Base-by-base conservation (phyloP, 805 yeast genomes). In the Saturnispora besseyi region DNA sequence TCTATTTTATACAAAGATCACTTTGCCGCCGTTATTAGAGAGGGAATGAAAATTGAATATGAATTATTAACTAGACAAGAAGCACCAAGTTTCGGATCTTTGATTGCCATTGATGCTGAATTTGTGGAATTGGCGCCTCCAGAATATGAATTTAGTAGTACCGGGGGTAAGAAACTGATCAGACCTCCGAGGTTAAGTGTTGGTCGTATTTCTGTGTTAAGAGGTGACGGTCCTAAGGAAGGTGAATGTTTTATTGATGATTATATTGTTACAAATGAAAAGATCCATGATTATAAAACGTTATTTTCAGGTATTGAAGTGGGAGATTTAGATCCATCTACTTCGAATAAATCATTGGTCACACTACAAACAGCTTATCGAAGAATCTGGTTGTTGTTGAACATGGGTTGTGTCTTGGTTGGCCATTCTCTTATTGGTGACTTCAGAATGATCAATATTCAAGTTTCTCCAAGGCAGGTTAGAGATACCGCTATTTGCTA, bases 81-180 rank as follows among this genome's bases (percentile, higher is more conserved):
- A 57, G 86, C 87, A 0, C 96, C 96, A 0, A 60, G 61, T 21
- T 75, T 81, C 0, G 96, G 96, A 0, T 72, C 87, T 1, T 63
- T 89, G 37, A 82, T 91, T 18, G 99, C 98, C 0, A 84, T 93
- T 51, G 99, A 93, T 71, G 97, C 99, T 0, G 99, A 93, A 65
- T 93, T 95, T 72, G 98, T 93, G 3, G 77, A 82, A 30, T 63
- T 90, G 31, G 78, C 81, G 45, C 85, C 85, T 4, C 97, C 89
- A 56, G 79, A 83, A 53, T 76, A 79, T 41, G 97, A 90, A 60
- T 77, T 91, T 44, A 78, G 79, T 48, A 79, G 82, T 48, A 79
- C 79, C 53, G 97, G 98, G 0, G 60, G 74, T 5, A 81, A 82
- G 54, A 75, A 78, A 5, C 65, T 91, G 33, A 74, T 89, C 5